These are phyloP conservation scores for Russula ochroleuca DNA, from an alignment of 768 basidiomycete species.

Conservation along the genomic window DNA sequence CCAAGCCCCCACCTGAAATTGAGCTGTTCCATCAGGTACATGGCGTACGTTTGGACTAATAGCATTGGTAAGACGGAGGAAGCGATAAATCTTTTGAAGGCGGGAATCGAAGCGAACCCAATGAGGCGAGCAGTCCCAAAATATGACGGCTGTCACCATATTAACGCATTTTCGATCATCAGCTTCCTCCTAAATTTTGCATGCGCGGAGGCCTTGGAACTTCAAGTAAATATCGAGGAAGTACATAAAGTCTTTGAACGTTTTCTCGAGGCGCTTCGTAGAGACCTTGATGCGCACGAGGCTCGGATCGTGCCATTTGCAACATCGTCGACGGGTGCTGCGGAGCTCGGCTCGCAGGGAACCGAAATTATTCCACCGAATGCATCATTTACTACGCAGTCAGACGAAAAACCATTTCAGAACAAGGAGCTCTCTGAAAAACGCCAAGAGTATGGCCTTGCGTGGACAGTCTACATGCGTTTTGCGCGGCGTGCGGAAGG, in stretches of 20 bases:
- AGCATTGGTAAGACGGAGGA: slow-evolving; percentile 77
- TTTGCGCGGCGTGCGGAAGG: slow-evolving; percentile 87
- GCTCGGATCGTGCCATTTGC: slow-evolving; percentile 39
- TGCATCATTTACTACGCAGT: slow-evolving; percentile 42
- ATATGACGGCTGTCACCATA: slow-evolving; percentile 21
- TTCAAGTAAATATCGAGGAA: slow-evolving; percentile 56
- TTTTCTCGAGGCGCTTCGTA: slow-evolving; percentile 62
- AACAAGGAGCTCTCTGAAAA: slow-evolving; percentile 54
- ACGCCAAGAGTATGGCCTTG: slow-evolving; percentile 69
- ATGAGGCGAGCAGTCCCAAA: slow-evolving; percentile 46
- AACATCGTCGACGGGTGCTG: slow-evolving; percentile 34
- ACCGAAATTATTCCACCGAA: slow-evolving; percentile 13
- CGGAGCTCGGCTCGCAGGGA: slow-evolving; percentile 11
- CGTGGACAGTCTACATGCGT: slow-evolving; percentile 89
- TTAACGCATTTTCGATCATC: slow-evolving; percentile 3
- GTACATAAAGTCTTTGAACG: slow-evolving; percentile 70
- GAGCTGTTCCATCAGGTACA: slow-evolving; percentile 56
- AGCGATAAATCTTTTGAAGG: slow-evolving; percentile 70
- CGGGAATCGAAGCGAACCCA: slow-evolving; percentile 86
- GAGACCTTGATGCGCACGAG: slow-evolving; percentile 60
- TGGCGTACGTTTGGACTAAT: slow-evolving; percentile 82
- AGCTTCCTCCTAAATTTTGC: slow-evolving; percentile 92
- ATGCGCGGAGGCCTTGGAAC: slow-evolving; percentile 69
- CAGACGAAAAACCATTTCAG: slow-evolving; percentile 49
- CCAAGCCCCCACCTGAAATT: background rate